phyloP scores from a whole-genome alignment of 129 eudicot genomes.

The Cynara cardunculus region DNA sequence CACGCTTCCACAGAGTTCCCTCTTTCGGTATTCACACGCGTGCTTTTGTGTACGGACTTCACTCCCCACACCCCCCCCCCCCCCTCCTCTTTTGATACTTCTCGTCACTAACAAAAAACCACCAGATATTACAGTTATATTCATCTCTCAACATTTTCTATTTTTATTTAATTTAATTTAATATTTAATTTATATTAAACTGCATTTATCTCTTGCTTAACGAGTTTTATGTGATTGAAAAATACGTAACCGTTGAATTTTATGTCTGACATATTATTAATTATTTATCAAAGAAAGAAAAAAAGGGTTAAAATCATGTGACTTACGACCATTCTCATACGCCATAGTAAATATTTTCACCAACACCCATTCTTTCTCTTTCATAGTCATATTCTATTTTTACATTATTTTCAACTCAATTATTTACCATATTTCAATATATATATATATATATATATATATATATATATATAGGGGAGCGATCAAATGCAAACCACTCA shows the following conservation, averaged over 20 bases:
- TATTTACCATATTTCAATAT: no score
- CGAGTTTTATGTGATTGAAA: background rate
- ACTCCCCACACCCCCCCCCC: background rate
- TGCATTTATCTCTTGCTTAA: no score
- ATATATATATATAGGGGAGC: no score
- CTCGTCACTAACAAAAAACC: slow-evolving; percentile 26
- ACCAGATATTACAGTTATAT: slow-evolving; percentile 9
- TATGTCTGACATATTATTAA: no score
- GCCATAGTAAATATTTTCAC: slow-evolving; percentile 22
- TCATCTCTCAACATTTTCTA: no score
- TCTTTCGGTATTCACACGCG: slow-evolving; percentile 31
- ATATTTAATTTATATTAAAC: no score
- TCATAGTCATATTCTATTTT: slow-evolving; percentile 12
- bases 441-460: no score
- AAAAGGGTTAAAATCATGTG: background rate
- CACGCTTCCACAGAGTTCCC: slow-evolving; percentile 42
- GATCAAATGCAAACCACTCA: no score
- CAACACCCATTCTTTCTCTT: background rate
- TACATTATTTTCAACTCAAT: background rate
- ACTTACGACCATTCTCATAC: slow-evolving; percentile 24
- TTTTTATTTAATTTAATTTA: no score
- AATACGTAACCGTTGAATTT: background rate
- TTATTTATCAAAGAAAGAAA: background rate
- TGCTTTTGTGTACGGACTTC: slow-evolving; percentile 17
- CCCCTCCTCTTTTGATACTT: background rate